Base-by-base conservation (phyloP, 306 rosid species). In the Castanea mollissima region DNA sequence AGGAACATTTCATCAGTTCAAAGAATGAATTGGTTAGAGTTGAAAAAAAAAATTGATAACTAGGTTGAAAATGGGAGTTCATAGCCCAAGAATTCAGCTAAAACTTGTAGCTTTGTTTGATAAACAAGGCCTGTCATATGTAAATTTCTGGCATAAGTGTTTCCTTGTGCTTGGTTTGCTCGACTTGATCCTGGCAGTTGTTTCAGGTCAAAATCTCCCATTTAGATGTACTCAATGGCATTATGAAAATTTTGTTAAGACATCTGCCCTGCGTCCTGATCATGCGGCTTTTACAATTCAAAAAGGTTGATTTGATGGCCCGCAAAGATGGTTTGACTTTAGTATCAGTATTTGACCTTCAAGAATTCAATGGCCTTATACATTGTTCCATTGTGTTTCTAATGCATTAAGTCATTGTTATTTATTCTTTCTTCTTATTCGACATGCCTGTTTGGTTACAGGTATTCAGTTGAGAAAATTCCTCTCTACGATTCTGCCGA, bases 381-480 rank as follows among this genome's bases (percentile, higher is more conserved):
- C n/a, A 67, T 34, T 65, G 71, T 34, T 32, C 3, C 46, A 7
- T 34, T 34, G 25, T 34, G 27, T 67, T 31, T 35, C 21, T 34
- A 14, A 23, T 68, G 72, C 27, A n/a, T 18, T 68, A 13, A 35
- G 38, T 35, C 52, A 19, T 51, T 18, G 35, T 57, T 62, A 9
- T 76, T 78, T 44, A 19, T 6, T 60, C 21, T 65, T 20, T 60
- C 51, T 21, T 58, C 73, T 55, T 65, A 54, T 77, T 70, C 52
- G 16, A 69, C 23, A 46, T 63, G 25, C 21, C 62, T 71, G 77
- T 70, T 81, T 87, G 84, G 64, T 74, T 80, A 68, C 82, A 91
- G 99, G 90, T 95, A 95, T 81, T 91, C 95, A 21, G 94, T 95
- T 69, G 99, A 95, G 86, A 95, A 92, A 86, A 92, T 95, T 80